Base-by-base conservation (phyloP, 1,284 basidiomycete species). In the Naganishia sp. region DNA sequence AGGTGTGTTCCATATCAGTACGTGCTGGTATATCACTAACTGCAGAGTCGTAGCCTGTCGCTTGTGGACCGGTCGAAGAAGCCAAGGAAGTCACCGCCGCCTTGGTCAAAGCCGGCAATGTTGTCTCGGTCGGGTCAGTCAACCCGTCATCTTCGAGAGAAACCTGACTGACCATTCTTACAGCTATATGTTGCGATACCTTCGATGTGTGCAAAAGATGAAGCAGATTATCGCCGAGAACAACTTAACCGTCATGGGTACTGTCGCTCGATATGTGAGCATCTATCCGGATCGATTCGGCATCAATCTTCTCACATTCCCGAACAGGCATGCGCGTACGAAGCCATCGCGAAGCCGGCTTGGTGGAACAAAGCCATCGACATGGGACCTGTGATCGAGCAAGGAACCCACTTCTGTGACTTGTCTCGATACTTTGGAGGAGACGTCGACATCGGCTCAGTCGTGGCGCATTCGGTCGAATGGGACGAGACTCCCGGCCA, bases 341-440 rank as follows among this genome's bases (percentile, higher is more conserved):
- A 92, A 79, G 83, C 87, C 25, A 94, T 95, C 71, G 87, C 87
- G 55, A 96, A 96, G 82, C 87, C 86, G 5, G 91, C 94, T 73
- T 96, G 96, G 95, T 99, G 96, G 96, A 89, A 95, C 85, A 98
- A 98, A 82, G 86, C 88, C 28, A 90, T 76, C 65, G 78, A 78
- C 69, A 80, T 79, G 79, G 95, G 95, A 44, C 95, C 95, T 15
- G 87, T 99, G 75, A 86, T 99, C 69, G 96, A 98, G 81, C 95
- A 98, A 81, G 95, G 91, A 48, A 99, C 96, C 9, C 95, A 87
- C 77, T 86, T 87, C 73, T 83, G 83, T 73, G 80, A 92, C 79
- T 84, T 94, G 52, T 94, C 92, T 63, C 89, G 95, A 72, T 99
- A 98, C 85, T 98, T 99, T 80, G 95, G 94, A 64, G 95, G 95